Conservation (phyloP, 1,284 basidiomycete species). For the Cutaneotrichosporon sp. region DNA sequence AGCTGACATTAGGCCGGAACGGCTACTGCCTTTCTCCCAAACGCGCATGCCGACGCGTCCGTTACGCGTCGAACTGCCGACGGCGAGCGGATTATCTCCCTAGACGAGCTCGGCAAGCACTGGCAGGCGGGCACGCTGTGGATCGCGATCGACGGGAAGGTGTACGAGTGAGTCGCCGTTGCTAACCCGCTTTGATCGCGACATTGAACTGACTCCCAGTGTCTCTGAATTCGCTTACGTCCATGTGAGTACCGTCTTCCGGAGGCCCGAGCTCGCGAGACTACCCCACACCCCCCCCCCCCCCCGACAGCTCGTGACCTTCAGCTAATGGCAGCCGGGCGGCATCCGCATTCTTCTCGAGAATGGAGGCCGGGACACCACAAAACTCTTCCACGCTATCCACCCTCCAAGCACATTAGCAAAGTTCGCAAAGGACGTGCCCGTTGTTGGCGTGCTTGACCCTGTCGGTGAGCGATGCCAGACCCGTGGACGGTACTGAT, state of each 20-base stretch:
- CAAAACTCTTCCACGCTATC: slow-evolving; percentile 24
- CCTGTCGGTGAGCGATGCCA: slow-evolving; percentile 72
- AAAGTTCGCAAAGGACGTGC: slow-evolving; percentile 18
- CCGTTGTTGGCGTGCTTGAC: slow-evolving; percentile 80
- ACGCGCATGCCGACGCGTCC: not conserved
- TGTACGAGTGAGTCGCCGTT: slow-evolving; percentile 35
- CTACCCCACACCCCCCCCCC: too few relatives aligned
- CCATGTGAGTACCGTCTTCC: slow-evolving; percentile 26
- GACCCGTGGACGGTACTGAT: slow-evolving; percentile 52
- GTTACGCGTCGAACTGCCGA: not conserved
- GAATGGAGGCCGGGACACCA: slow-evolving; percentile 33
- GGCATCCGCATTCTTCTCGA: slow-evolving; percentile 31
- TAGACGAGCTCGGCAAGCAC: slow-evolving; percentile 30
- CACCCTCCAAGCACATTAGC: slow-evolving; percentile 27
- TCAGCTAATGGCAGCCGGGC: slow-evolving; percentile 24
- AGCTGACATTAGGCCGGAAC: slow-evolving; percentile 8
- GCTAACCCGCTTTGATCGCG: not conserved
- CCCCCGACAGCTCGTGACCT: not conserved
- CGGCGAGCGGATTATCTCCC: slow-evolving; percentile 1
- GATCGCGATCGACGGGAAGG: slow-evolving; percentile 35
- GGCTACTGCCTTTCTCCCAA: not conserved
- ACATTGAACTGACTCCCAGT: too few relatives aligned
- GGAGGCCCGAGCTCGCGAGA: too few relatives aligned
- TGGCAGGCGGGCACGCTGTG: slow-evolving; percentile 24
- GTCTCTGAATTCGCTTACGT: slow-evolving; percentile 26